Base-by-base conservation (phyloP, 768 basidiomycete genomes). In the Pleurotus platypus region DNA sequence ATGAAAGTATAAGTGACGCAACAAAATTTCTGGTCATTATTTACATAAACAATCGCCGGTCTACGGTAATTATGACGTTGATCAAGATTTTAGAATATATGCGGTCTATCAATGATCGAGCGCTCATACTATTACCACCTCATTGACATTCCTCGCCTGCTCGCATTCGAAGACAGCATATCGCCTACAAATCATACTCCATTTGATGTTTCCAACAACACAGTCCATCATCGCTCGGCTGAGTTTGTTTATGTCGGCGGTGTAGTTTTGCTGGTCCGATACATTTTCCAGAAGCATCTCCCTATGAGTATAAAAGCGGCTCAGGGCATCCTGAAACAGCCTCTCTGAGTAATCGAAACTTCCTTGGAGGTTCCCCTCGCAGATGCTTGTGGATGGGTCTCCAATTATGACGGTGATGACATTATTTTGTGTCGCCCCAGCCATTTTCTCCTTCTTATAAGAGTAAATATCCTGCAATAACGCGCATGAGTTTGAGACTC, bases 181-280 rank as follows among this genome's bases (percentile, higher is more conserved):
- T 20, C 51, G 35, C 15, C 20, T 39, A 24, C 51, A 53, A n/a
- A 53, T 39, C 51, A 53, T 53, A 18, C 51, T 53, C 51, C 51
- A 53, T 24, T 53, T 53, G 6, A 53, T 53, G 38, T 53, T 53
- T 13, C 51, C 51, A 22, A 53, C 38, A 12, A 40, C 38, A 37
- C 51, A 53, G 24, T 53, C 51, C 38, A 53, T 53, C 51, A 53
- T 39, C 13, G 51, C 51, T 53, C 40, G 51, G 12, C n/a, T 53
- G 20, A 39, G 24, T 12, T 26, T n/a, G 13, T 40, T 15, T 9
- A 53, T 20, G 5, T 20, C 20, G 7, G 9, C 11, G 12, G 7
- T 15, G 13, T 42, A 20, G 5, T 16, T 9, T 13, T 16, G 3
- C 2, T 30, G 24, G 4, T 22, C 26, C 13, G 38, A 53, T 9